Percentiles rank a stretch among this genome's conserved stretches.
These are phyloP conservation scores for Thelonectria rubi DNA, from an alignment of 2,329 filamentous ascomycete species.

Conservation along the genomic window DNA sequence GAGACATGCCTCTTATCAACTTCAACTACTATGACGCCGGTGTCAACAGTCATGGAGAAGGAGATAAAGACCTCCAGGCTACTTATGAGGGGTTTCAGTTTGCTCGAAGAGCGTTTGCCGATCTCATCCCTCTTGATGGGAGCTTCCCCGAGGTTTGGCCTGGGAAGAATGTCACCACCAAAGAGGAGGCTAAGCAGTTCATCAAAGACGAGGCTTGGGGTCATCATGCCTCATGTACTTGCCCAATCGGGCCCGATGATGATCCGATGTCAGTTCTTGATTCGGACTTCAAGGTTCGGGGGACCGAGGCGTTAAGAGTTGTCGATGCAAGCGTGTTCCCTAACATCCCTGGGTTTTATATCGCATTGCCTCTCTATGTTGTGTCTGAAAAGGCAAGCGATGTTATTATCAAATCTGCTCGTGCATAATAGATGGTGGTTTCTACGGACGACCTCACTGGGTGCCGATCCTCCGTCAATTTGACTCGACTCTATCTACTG, in stretches of 20 bases:
- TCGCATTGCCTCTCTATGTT: conserved; percentile 45
- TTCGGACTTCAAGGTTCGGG: conserved; percentile 64
- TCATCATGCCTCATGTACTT: conserved; percentile 63
- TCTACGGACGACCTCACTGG: too few species aligned
- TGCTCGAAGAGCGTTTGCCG: conserved; percentile 52
- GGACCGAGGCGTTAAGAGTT: conserved; percentile 64
- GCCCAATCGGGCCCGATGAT: conserved; percentile 62
- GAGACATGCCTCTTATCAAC: conserved; percentile 69
- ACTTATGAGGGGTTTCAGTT: conserved; percentile 57
- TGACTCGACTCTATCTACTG: too few species aligned
- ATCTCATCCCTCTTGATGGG: conserved; percentile 50
- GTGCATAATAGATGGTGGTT: too few species aligned
- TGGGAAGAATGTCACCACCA: conserved; percentile 50
- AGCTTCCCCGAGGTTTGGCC: conserved; percentile 47
- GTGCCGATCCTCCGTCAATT: too few species aligned
- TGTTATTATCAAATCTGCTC: conserved; percentile 40
- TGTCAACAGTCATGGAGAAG: conserved; percentile 34
- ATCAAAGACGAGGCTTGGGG: conserved; percentile 50
- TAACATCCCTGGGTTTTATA: conserved; percentile 37
- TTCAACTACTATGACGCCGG: conserved; percentile 65
- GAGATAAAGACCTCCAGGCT: conserved; percentile 54
- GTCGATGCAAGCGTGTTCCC: conserved; percentile 68
- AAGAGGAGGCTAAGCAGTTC: conserved; percentile 56
- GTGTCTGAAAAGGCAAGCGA: conserved; percentile 65
- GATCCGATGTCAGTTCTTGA: conserved; percentile 67